Conservation (phyloP, 306 rosid species). For the Cucurbita ficifolia region DNA sequence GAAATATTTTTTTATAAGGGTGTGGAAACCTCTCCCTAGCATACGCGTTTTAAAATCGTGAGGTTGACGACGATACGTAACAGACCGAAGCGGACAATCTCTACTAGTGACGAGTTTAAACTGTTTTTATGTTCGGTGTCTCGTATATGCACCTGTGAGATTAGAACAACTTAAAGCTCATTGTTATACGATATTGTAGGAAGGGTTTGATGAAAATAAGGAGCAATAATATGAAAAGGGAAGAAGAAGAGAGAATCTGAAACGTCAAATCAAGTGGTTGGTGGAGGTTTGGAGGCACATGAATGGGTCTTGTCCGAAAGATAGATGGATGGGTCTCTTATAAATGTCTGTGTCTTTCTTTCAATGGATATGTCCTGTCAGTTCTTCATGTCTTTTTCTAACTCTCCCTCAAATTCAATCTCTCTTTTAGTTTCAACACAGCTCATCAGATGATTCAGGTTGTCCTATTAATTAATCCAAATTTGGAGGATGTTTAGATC, state of each 20-base stretch:
- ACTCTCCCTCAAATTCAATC: background rate
- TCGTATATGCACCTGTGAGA: too few species aligned
- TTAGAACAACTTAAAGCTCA: too few species aligned
- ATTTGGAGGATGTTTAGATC: too few species aligned
- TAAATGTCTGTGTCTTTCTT: background rate
- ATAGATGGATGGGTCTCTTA: slow-evolving; percentile 11
- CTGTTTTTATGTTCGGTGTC: too few species aligned
- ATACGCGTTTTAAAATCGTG: too few species aligned
- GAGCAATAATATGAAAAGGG: background rate
- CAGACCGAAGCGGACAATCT: too few species aligned
- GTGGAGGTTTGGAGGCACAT: slow-evolving; percentile 25
- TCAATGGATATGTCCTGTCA: background rate
- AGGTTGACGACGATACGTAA: too few species aligned
- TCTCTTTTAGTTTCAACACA: background rate
- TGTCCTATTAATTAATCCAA: too few species aligned
- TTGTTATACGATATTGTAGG: too few species aligned
- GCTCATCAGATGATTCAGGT: background rate
- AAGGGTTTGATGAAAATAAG: background rate
- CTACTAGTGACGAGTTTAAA: rapidly evolving
- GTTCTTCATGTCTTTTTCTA: background rate
- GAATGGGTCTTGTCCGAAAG: slow-evolving; percentile 40
- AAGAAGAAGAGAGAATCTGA: slow-evolving; percentile 59
- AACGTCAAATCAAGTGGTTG: slow-evolving; percentile 64
- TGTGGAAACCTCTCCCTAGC: too few species aligned
- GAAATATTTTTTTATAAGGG: too few species aligned